Percentiles rank a stretch among this genome's conserved stretches.
Evolutionary conservation across 2,329 filamentous ascomycete genomes (phyloP).

Genomic region (Pseudofabraea citricarpa): DNA sequence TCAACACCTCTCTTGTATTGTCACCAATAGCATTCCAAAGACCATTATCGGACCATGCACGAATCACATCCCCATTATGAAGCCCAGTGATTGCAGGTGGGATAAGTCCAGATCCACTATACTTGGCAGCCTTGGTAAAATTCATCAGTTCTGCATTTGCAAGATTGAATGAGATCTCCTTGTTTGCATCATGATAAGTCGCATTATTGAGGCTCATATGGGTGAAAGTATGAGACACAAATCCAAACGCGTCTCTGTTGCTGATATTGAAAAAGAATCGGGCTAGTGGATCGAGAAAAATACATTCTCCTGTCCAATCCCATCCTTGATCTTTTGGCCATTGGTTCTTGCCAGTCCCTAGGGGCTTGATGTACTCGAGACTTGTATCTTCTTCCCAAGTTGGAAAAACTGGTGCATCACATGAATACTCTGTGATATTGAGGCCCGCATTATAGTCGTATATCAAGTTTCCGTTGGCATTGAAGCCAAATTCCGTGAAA

Average conservation of each 20-base stretch:
- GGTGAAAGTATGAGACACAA: conserved; percentile 57
- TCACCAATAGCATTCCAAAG: conserved; percentile 55
- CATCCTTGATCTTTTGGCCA: neutral
- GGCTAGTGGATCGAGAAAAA: conserved; percentile 40
- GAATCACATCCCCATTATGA: conserved; percentile 57
- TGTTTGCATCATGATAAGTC: conserved; percentile 48
- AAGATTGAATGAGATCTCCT: conserved; percentile 55
- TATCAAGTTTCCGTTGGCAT: conserved; percentile 38
- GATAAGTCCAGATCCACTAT: conserved; percentile 49
- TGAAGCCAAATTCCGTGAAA: conserved; percentile 49
- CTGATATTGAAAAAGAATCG: conserved; percentile 40
- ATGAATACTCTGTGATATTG: neutral
- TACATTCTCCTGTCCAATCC: conserved; percentile 29
- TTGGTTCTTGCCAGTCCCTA: conserved; percentile 28
- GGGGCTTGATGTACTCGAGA: conserved; percentile 37
- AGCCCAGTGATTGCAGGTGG: conserved; percentile 58
- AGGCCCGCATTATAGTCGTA: conserved; percentile 18
- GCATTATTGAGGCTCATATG: conserved; percentile 53
- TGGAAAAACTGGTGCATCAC: conserved; percentile 5
- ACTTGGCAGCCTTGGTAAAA: conserved; percentile 38
- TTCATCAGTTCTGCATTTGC: conserved; percentile 50
- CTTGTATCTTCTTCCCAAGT: conserved; percentile 28
- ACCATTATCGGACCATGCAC: conserved; percentile 52
- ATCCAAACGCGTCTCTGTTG: conserved; percentile 49
- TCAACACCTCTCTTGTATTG: conserved; percentile 50